These are phyloP conservation scores for Cordia subcordata DNA, from an alignment of 257 asterid genomes.

Conservation along the genomic window DNA sequence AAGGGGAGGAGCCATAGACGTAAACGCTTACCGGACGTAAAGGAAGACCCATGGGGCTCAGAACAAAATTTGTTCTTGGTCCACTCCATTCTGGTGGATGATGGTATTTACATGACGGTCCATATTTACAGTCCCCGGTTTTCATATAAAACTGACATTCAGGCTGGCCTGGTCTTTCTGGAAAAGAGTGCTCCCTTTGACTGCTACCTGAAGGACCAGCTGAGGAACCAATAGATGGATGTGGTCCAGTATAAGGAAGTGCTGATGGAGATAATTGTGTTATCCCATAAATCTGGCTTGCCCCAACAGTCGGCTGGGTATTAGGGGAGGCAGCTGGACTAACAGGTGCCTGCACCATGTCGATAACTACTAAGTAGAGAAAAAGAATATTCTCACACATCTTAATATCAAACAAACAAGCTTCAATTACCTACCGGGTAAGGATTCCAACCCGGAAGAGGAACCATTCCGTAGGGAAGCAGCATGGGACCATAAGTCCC, in stretches of 20 bases:
- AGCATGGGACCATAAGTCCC: conserved; percentile 63
- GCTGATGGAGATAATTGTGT: conserved; percentile 63
- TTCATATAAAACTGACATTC: conserved; percentile 66
- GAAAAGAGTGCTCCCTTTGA: conserved; percentile 43
- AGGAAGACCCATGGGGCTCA: conserved; percentile 17
- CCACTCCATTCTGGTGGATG: conserved; percentile 61
- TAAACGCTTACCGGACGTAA: conserved; percentile 8
- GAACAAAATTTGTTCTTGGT: conserved; percentile 29
- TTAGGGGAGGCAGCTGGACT: conserved; percentile 40
- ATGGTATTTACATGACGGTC: conserved; percentile 65
- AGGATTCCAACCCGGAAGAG: conserved; percentile 69
- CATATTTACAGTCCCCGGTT: conserved; percentile 67
- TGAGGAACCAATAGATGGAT: conserved; percentile 36
- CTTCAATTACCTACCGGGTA: conserved; percentile 38
- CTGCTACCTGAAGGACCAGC: conserved; percentile 46
- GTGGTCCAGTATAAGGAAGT: conserved; percentile 48
- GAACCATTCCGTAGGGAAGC: conserved; percentile 23
- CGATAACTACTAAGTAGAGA: neutral
- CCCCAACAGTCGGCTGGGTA: conserved; percentile 45
- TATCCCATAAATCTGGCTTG: conserved; percentile 41
- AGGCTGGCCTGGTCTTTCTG: conserved; percentile 72
- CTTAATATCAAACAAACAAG: neutral
- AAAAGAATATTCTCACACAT: too few relatives aligned
- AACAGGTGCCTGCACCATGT: conserved; percentile 41
- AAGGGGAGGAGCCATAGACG: neutral